These are phyloP conservation scores for Salix viminalis DNA, from an alignment of 345 rosid genomes.

Conservation along the genomic window DNA sequence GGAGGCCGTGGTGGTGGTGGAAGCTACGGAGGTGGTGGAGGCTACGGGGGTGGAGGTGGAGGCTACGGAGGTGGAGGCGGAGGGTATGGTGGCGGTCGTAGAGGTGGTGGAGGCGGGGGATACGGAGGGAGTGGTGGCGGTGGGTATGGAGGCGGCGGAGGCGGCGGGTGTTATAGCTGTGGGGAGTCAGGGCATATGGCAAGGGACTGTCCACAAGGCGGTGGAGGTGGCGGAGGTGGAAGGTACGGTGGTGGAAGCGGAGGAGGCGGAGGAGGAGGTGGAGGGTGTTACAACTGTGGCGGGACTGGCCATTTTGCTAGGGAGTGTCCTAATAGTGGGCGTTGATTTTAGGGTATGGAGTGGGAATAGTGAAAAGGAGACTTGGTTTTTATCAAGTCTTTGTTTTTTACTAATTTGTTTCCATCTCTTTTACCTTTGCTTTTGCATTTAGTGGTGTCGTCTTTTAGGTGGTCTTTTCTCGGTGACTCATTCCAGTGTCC, in stretches of 20 bases:
- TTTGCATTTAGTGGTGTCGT: background rate
- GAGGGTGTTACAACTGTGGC: constrained; percentile 74
- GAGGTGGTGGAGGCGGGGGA: constrained; percentile 19
- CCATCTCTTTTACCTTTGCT: background rate
- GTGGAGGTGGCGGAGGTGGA: constrained; percentile 38
- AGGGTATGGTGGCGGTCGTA: constrained; percentile 21
- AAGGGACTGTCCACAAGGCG: constrained; percentile 45
- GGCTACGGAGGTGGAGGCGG: constrained; percentile 12
- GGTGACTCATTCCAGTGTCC: background rate
- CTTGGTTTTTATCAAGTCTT: constrained; percentile 7
- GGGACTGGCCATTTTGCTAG: constrained; percentile 79
- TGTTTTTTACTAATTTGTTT: background rate
- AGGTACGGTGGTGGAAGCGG: constrained; percentile 28
- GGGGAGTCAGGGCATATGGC: constrained; percentile 51
- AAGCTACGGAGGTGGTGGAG: constrained; percentile 10
- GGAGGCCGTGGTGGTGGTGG: constrained; percentile 32
- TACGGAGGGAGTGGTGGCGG: constrained; percentile 41
- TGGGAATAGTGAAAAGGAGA: background rate
- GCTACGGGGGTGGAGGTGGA: constrained; percentile 10
- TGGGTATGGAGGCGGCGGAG: constrained; percentile 31
- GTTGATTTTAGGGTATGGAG: constrained; percentile 16
- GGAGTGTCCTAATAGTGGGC: constrained; percentile 66
- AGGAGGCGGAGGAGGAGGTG: constrained; percentile 39
- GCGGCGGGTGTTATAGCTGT: constrained; percentile 42
- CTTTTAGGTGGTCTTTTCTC: background rate